These are phyloP conservation scores for Diaporthe vaccinii DNA, from an alignment of 2,329 filamentous ascomycete genomes.

Conservation along the genomic window DNA sequence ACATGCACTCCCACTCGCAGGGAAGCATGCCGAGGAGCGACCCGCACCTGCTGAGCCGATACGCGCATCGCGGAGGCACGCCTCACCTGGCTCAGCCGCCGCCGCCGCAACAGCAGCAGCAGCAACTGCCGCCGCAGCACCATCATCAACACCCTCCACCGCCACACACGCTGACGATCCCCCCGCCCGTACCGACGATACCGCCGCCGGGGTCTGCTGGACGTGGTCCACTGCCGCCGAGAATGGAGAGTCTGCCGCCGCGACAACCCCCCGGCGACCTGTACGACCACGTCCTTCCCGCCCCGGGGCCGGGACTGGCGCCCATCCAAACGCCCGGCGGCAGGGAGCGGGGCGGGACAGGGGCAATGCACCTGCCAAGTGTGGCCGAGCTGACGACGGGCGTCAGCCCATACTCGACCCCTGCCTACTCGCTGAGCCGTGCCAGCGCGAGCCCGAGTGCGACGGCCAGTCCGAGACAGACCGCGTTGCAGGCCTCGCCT, in stretches of 20 bases:
- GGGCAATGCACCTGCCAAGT: constrained; percentile 66
- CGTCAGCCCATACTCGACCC: constrained; percentile 71
- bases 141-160: constrained; percentile 38
- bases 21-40: constrained; percentile 57
- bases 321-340: constrained; percentile 60
- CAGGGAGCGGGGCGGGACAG: constrained; percentile 52
- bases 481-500: constrained; percentile 46
- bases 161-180: constrained; percentile 41
- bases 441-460: constrained; percentile 56
- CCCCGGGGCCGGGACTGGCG: constrained; percentile 59
- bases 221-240: constrained; percentile 54
- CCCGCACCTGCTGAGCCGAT: constrained; percentile 35
- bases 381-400: constrained; percentile 75
- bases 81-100: constrained; percentile 27
- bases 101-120: constrained; percentile 9
- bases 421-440: constrained; percentile 63
- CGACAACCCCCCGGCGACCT: constrained; percentile 51
- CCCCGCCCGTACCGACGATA: constrained; percentile 41
- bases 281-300: constrained; percentile 46
- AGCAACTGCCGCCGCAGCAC: neutral
- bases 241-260: constrained; percentile 58
- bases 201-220: constrained; percentile 49
- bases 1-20: constrained; percentile 63
- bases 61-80: constrained; percentile 16
- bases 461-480: constrained; percentile 58